Percentiles rank a stretch among this genome's conserved stretches.
Conservation (phyloP, 495 filamentous ascomycete species). For the Oidiodendron maius region DNA sequence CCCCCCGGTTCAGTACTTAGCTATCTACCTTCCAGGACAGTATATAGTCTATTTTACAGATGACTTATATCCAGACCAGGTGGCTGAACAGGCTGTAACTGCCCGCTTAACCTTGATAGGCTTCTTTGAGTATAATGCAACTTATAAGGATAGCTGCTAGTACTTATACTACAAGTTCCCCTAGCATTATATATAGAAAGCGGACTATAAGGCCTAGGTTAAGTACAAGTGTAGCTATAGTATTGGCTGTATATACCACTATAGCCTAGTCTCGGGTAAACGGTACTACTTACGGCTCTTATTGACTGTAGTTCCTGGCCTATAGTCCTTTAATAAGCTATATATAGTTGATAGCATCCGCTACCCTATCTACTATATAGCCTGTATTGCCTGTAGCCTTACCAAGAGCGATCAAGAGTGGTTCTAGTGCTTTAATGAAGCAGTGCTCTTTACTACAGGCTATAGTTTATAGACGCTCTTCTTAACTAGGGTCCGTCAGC, state of each 20-base stretch:
- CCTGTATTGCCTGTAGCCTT: slow-evolving; percentile 2
- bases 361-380: slow-evolving; percentile 1
- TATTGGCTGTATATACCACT: slow-evolving; percentile 3
- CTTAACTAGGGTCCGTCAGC: neutral
- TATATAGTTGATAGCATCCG: slow-evolving; percentile 4
- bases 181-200: slow-evolving; percentile 11
- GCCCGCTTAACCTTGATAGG: slow-evolving; percentile 12
- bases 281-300: slow-evolving; percentile 2
- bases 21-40: slow-evolving; percentile 4
- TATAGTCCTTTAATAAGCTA: slow-evolving; percentile 1
- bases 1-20: slow-evolving; percentile 11
- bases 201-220: neutral
- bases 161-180: slow-evolving; percentile 15
- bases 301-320: neutral
- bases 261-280: slow-evolving; percentile 1
- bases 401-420: slow-evolving; percentile 4
- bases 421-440: slow-evolving; percentile 7
- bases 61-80: neutral
- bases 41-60: slow-evolving; percentile 14
- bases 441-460: neutral
- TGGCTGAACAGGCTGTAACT: neutral
- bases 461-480: slow-evolving; percentile 5
- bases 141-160: slow-evolving; percentile 3
- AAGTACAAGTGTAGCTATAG: neutral
- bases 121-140: slow-evolving; percentile 15